Percentiles rank a stretch among this genome's conserved stretches.
These are phyloP conservation scores for Chenopodium formosanum DNA, from an alignment of 148 eudicot species.

Conservation along the genomic window DNA sequence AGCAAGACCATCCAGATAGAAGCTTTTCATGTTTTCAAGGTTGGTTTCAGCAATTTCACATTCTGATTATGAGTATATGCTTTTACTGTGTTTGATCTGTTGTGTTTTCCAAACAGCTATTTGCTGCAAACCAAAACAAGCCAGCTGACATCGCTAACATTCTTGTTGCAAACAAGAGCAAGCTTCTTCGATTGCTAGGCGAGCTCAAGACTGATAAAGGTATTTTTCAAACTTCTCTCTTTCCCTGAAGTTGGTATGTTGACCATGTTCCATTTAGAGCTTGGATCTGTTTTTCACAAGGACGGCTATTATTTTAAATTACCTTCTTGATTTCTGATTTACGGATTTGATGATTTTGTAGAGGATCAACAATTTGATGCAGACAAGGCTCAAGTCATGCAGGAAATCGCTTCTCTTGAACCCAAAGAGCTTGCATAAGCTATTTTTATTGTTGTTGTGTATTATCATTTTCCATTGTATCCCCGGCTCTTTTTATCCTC, in stretches of 20 bases:
- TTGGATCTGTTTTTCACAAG: neutral
- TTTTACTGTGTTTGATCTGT: neutral
- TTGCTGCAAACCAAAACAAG: constrained; percentile 49
- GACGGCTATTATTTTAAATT: no score
- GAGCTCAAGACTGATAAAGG: constrained; percentile 54
- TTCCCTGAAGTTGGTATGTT: neutral
- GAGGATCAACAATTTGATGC: constrained; percentile 46
- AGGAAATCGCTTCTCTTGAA: constrained; percentile 44
- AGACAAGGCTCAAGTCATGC: constrained; percentile 47
- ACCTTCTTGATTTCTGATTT: neutral
- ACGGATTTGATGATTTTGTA: constrained; percentile 26
- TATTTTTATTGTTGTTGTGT: constrained; percentile 10
- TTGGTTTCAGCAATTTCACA: constrained; percentile 5
- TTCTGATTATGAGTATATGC: neutral
- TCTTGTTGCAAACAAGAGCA: constrained; percentile 46
- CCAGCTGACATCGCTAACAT: constrained; percentile 43
- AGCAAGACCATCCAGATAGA: constrained; percentile 52
- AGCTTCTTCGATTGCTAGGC: constrained; percentile 48
- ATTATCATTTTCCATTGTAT: constrained; percentile 11
- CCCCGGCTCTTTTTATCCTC: neutral
- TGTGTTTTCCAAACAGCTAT: constrained; percentile 32
- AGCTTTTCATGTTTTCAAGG: constrained; percentile 54
- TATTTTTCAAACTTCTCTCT: neutral
- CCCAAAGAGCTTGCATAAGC: constrained; percentile 34
- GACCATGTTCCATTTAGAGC: neutral